Conservation (phyloP, 1,284 basidiomycete species). For the Pisolithus thermaeus region DNA sequence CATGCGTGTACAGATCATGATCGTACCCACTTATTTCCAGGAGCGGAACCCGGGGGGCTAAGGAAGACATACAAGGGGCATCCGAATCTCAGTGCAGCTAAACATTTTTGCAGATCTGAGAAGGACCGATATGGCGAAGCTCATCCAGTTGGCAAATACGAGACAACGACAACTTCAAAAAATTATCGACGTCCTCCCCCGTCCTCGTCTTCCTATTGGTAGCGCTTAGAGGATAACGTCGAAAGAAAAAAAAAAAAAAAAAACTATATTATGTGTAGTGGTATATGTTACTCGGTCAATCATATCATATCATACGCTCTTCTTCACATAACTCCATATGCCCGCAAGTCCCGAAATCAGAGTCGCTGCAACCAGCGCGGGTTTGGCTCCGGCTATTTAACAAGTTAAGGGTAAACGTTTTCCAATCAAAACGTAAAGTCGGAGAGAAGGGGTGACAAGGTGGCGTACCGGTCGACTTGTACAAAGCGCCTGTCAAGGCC, state of each 20-base stretch:
- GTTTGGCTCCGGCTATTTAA: conserved; percentile 78
- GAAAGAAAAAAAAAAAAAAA: conserved; percentile 17
- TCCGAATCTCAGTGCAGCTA: conserved; percentile 37
- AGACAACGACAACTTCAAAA: conserved; percentile 21
- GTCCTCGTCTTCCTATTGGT: conserved; percentile 33
- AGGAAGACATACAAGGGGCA: conserved; percentile 37
- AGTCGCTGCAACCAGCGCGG: conserved; percentile 83
- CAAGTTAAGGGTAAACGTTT: conserved; percentile 17
- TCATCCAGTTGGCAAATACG: conserved; percentile 31
- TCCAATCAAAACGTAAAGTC: conserved; percentile 32
- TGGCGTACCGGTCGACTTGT: conserved; percentile 85
- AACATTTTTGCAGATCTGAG: conserved; percentile 45
- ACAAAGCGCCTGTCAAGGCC: conserved; percentile 85
- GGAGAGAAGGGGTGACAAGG: conserved; percentile 27
- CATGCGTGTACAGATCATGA: conserved; percentile 32
- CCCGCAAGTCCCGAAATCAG: conserved; percentile 87
- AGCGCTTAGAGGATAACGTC: conserved; percentile 25
- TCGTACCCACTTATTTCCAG: conserved; percentile 37
- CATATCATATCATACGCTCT: conserved; percentile 49
- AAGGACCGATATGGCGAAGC: conserved; percentile 40
- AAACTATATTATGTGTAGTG: conserved; percentile 36
- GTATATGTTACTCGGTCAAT: conserved; percentile 45
- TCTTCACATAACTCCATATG: conserved; percentile 90
- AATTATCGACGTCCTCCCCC: conserved; percentile 27
- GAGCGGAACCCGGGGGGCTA: conserved; percentile 37